Evolutionary conservation across 495 filamentous ascomycete genomes (phyloP), one percentile per base, ranked within the genome.

Genomic region (Cryomyces minteri): DNA sequence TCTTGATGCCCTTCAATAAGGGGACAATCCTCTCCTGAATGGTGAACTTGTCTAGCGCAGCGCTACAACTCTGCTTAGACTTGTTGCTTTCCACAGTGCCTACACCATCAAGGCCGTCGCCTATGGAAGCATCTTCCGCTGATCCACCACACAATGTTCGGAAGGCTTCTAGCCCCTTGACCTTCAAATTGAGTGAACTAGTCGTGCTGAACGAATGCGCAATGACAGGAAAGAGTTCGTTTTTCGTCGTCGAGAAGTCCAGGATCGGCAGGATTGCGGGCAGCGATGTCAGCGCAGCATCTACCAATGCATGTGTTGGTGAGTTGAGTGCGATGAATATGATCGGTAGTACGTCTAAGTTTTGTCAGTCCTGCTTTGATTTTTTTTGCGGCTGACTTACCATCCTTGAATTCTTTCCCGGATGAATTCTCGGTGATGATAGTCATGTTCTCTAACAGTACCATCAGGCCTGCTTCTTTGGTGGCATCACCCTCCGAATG

Each of bases 11-110:
- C 55, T 83, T 86, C 44, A 98, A 69, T 4, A 94, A 67, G 0
- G 90, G 90, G 4, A 96, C 73, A 11, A 98, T 78, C 62, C 93
- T 95, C 58, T 96, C 90, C 56, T 98, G 92, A 53, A 96, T 82
- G 1, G 90, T 95, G 53, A 86, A 94, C 58, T 96, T 96, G 62
- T 98, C 90, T 32, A 98, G 67, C 12, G 86, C 86, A 2, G 84
- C 82, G 4, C 73, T 75, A 30, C 65, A 63, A 45, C n/a, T 45
- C 56, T 44, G n/a, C 44, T 55, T 49, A 3, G 25, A 4, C 40
- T 41, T 41, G 11, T 9, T 18, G 8, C 36, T 44, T 25, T 46
- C 42, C 12, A 52, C 39, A 6, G 43, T 31, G 18, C 43, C 43
- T 12, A 71, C 48, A 1, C 86, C 87, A 49, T 82, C 73, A 9